These are phyloP conservation scores for Colletotrichum orchidophilum DNA, from an alignment of 2,329 filamentous ascomycete genomes.

Conservation along the genomic window DNA sequence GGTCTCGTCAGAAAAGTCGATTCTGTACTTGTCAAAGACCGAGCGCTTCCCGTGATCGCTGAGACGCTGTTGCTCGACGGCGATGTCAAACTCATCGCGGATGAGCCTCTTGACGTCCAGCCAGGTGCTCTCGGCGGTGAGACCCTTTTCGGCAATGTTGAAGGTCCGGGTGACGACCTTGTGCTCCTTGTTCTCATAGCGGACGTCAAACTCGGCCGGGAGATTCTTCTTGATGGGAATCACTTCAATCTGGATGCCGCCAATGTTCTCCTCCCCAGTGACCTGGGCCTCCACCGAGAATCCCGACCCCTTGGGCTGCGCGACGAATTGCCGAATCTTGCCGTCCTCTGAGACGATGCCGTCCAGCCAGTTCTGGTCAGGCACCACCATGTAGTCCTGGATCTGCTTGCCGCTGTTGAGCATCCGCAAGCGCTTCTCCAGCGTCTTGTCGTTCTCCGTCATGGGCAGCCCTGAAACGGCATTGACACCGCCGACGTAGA, in stretches of 20 bases:
- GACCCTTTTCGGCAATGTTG: slow-evolving; percentile 17
- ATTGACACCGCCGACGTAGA: slow-evolving; percentile 52
- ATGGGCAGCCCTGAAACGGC: slow-evolving; percentile 48
- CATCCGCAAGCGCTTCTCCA: slow-evolving; percentile 28
- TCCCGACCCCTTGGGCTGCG: slow-evolving; percentile 52
- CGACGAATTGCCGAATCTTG: slow-evolving; percentile 57
- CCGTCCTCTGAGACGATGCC: slow-evolving; percentile 47
- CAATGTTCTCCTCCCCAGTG: slow-evolving; percentile 49
- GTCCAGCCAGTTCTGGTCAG: slow-evolving; percentile 51
- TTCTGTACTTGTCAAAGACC: neutral
- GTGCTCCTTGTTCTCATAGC: slow-evolving; percentile 18
- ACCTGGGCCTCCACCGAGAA: slow-evolving; percentile 57
- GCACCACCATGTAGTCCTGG: slow-evolving; percentile 47
- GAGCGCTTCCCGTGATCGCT: neutral
- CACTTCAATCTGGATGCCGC: slow-evolving; percentile 56
- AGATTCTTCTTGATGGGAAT: slow-evolving; percentile 30
- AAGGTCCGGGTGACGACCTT: slow-evolving; percentile 31
- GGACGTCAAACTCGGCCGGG: slow-evolving; percentile 27
- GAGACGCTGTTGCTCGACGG: slow-evolving; percentile 17
- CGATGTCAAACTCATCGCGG: slow-evolving; percentile 24
- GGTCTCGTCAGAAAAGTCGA: slow-evolving; percentile 11
- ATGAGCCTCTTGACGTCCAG: slow-evolving; percentile 30
- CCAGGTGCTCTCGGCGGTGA: slow-evolving; percentile 32
- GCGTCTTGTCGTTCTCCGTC: slow-evolving; percentile 35
- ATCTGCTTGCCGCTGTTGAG: slow-evolving; percentile 23